Percentiles rank a stretch among this genome's conserved stretches.
These are phyloP conservation scores for Acanthamoeba castellanii DNA, from an alignment of 208 protist species.

Conservation along the genomic window DNA sequence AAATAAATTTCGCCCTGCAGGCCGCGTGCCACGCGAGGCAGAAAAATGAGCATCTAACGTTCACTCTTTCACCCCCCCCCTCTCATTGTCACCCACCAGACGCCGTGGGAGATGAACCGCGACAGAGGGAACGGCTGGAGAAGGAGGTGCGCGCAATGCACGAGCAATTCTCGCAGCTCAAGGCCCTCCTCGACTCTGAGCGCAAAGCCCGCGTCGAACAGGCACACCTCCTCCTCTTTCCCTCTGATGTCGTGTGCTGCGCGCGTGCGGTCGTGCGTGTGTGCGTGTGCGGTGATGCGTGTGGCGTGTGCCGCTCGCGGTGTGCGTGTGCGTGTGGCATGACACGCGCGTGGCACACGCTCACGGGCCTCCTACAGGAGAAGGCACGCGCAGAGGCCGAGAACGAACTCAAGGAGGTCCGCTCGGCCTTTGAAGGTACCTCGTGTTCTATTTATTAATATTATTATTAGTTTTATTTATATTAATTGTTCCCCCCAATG, in stretches of 20 bases:
- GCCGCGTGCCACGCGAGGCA: no score
- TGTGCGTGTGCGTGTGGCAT: no score
- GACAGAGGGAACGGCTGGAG: constrained; percentile 23
- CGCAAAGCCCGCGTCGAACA: constrained; percentile 1
- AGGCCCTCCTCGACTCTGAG: background rate
- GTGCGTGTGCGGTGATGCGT: no score
- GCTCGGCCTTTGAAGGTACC: background rate
- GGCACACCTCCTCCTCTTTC: background rate
- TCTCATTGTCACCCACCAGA: no score
- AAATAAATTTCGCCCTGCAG: no score
- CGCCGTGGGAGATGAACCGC: background rate
- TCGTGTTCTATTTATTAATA: background rate
- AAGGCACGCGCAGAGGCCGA: constrained; percentile 2
- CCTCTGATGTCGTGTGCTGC: background rate
- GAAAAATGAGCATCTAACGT: no score
- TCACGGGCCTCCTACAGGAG: background rate
- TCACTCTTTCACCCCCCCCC: no score
- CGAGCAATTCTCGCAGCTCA: constrained; percentile 24
- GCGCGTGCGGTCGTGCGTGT: no score
- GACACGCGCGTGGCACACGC: no score
- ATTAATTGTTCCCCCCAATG: no score
- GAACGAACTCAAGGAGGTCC: constrained; percentile 7
- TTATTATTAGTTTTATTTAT: no score
- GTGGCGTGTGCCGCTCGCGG: no score
- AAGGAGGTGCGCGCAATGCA: constrained; percentile 32